A percentile compares a stretch with the other conserved stretches of the same genome.
Conservation (phyloP, 1,284 basidiomycete species). For the Fomitopsis pinicola region DNA sequence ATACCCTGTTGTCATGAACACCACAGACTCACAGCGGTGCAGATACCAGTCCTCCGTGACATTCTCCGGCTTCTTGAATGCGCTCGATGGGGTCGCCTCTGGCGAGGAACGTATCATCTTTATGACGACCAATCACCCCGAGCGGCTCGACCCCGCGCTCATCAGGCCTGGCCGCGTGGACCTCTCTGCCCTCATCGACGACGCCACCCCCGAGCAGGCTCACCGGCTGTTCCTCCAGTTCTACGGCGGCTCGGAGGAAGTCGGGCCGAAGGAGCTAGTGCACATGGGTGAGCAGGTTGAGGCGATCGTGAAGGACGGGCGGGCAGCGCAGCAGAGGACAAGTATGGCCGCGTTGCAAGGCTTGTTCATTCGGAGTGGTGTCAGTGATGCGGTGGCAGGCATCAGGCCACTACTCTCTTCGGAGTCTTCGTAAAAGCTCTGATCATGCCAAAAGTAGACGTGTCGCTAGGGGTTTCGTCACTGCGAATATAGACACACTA, state of each 20-base stretch:
- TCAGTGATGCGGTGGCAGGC: constrained; percentile 56
- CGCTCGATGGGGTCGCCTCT: constrained; percentile 95
- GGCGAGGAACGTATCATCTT: constrained; percentile 96
- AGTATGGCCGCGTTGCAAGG: constrained; percentile 96
- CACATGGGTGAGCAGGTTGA: constrained; percentile 47
- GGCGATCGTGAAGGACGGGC: constrained; percentile 47
- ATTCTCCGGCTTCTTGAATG: constrained; percentile 97
- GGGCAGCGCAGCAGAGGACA: constrained; percentile 52
- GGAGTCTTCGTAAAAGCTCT: neutral
- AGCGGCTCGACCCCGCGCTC: constrained; percentile 93
- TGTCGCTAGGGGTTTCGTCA: too few relatives aligned
- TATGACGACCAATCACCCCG: constrained; percentile 92
- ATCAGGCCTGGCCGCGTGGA: constrained; percentile 99
- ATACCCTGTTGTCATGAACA: neutral
- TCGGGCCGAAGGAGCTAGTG: constrained; percentile 37
- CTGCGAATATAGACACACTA: too few relatives aligned
- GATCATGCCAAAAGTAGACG: neutral
- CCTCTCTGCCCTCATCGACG: constrained; percentile 81
- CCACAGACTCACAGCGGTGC: constrained; percentile 9
- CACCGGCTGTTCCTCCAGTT: constrained; percentile 80
- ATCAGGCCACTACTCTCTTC: constrained; percentile 40
- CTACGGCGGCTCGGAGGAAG: constrained; percentile 53
- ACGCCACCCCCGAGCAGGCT: constrained; percentile 85
- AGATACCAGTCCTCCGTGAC: constrained; percentile 94
- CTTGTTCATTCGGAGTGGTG: constrained; percentile 78